These are phyloP conservation scores for Fragaria vesca DNA, from an alignment of 306 rosid species.

Conservation along the genomic window DNA sequence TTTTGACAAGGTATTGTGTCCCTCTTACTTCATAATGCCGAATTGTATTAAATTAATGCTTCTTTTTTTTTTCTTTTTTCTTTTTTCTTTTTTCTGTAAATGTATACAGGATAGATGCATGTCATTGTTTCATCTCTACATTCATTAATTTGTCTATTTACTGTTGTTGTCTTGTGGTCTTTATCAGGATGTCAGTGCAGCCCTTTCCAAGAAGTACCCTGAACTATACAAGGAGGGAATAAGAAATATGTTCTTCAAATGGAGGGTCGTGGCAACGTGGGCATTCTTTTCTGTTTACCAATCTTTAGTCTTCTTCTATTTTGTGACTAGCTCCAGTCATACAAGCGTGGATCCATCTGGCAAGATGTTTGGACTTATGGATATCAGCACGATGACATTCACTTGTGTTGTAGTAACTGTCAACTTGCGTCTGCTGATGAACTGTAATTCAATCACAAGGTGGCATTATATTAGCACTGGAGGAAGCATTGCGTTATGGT, in stretches of 20 bases:
- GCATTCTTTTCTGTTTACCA: constrained; percentile 86
- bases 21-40: constrained; percentile 16
- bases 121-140: not conserved
- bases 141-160: not conserved
- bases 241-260: constrained; percentile 68
- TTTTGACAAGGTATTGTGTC: constrained; percentile 73
- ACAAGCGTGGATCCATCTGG: constrained; percentile 66
- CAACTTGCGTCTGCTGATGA: constrained; percentile 79
- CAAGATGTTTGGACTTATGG: constrained; percentile 83
- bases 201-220: constrained; percentile 94
- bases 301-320: constrained; percentile 74
- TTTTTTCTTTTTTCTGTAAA: not conserved
- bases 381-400: constrained; percentile 94
- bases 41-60: not conserved
- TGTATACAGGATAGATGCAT: not conserved
- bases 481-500: constrained; percentile 94
- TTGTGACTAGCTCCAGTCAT: constrained; percentile 51
- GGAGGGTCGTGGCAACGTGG: constrained; percentile 93
- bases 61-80: not conserved
- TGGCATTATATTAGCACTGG: constrained; percentile 94
- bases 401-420: constrained; percentile 88
- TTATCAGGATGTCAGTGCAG: constrained; percentile 84
- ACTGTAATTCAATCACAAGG: constrained; percentile 82
- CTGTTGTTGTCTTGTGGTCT: not conserved
- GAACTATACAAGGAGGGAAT: constrained; percentile 88